phyloP scores from a whole-genome alignment of 306 rosid species.

The Fragaria ananassa region DNA sequence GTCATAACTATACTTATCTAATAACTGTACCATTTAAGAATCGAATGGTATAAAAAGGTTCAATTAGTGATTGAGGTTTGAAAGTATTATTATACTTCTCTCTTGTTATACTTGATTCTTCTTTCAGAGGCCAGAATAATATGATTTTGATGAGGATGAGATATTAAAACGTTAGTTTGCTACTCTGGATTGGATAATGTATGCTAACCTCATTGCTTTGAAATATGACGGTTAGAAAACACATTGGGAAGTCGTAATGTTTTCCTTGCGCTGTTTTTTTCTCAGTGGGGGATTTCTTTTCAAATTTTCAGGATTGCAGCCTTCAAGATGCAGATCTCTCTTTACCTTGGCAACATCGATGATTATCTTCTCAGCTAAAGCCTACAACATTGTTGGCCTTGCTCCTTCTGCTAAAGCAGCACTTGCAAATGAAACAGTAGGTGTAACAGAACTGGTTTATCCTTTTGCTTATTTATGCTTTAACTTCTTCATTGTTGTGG shows the following conservation, averaged over 20 bases:
- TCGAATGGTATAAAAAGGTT: too few species aligned
- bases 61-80: not conserved
- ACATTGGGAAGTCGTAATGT: not conserved
- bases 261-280: conserved; percentile 18
- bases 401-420: conserved; percentile 52
- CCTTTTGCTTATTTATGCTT: not conserved
- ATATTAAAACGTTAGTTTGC: not conserved
- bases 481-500: not conserved
- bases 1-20: not conserved
- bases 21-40: not conserved
- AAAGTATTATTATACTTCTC: not conserved
- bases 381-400: conserved; percentile 53
- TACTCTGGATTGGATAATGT: not conserved
- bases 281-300: conserved; percentile 16
- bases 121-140: not conserved
- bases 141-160: not conserved
- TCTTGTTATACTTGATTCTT: not conserved
- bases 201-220: not conserved
- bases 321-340: conserved; percentile 76
- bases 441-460: not conserved
- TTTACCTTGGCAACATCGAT: conserved; percentile 71
- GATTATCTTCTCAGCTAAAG: conserved; percentile 72
- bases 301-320: conserved; percentile 54
- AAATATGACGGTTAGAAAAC: not conserved
- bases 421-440: conserved; percentile 57